Conservation (phyloP, 371 early-diverging fungal genomes). For the Nematocida ausubeli region DNA sequence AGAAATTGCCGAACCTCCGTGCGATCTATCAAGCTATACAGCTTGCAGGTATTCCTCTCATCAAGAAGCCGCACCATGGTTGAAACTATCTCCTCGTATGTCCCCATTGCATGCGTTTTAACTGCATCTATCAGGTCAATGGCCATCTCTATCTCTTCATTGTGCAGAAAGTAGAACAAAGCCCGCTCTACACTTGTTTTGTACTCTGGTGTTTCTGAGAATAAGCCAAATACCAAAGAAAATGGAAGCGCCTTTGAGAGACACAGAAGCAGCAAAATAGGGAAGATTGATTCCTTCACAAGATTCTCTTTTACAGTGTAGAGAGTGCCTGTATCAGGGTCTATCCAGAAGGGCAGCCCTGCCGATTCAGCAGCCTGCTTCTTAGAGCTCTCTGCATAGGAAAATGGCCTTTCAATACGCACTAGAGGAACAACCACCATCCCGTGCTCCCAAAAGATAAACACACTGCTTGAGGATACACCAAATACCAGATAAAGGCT, state of each 20-base stretch:
- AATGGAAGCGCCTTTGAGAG: background rate
- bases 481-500: conserved; percentile 1
- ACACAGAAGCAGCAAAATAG: background rate
- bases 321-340: conserved; percentile 14
- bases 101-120: background rate
- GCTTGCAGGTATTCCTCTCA: conserved; percentile 23
- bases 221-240: conserved; percentile 5
- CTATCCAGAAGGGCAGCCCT: conserved; percentile 16
- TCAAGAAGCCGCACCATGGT: conserved; percentile 35
- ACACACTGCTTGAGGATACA: background rate
- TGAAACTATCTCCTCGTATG: conserved; percentile 32
- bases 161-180: conserved; percentile 29
- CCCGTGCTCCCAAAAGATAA: background rate
- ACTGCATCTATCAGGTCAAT: conserved; percentile 15
- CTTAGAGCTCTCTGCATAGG: background rate
- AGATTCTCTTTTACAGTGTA: background rate
- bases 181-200: conserved; percentile 13
- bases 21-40: background rate
- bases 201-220: conserved; percentile 1
- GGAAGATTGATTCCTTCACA: conserved; percentile 18
- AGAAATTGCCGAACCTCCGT: background rate
- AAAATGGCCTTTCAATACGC: conserved; percentile 6
- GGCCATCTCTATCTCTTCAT: conserved; percentile 20
- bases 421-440: background rate
- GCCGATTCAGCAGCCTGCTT: background rate